These are phyloP conservation scores for Pseudogymnoascus sp. DNA, from an alignment of 2,329 filamentous ascomycete species.

Conservation along the genomic window DNA sequence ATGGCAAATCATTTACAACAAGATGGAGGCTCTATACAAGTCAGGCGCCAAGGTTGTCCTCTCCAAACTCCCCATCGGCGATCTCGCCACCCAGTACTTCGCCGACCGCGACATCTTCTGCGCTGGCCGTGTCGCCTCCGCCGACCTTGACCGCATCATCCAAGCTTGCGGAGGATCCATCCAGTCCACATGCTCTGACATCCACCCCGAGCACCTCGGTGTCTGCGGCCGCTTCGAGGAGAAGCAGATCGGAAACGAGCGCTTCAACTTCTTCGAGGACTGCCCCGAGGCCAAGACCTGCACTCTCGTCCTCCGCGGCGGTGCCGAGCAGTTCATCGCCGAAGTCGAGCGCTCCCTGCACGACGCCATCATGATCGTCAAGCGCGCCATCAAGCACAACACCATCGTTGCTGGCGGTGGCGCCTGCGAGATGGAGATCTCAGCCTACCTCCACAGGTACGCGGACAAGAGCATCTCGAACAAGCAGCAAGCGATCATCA, in stretches of 20 bases:
- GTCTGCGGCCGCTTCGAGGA: slow-evolving; percentile 89
- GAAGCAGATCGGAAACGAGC: slow-evolving; percentile 92
- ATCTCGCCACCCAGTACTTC: slow-evolving; percentile 95
- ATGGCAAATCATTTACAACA: slow-evolving; percentile 99
- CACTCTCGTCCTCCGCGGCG: slow-evolving; percentile 88
- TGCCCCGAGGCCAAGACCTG: slow-evolving; percentile 95
- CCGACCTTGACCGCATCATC: slow-evolving; percentile 93
- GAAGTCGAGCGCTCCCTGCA: slow-evolving; percentile 96
- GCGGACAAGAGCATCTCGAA: slow-evolving; percentile 87
- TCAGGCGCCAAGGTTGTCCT: slow-evolving; percentile 96
- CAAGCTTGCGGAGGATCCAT: slow-evolving; percentile 87
- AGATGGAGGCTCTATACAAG: slow-evolving; percentile 89
- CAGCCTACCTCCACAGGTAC: slow-evolving; percentile 83
- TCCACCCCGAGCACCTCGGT: slow-evolving; percentile 79
- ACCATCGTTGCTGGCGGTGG: slow-evolving; percentile 93
- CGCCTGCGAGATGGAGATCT: slow-evolving; percentile 93
- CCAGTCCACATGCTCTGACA: slow-evolving; percentile 96
- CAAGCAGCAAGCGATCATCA: slow-evolving; percentile 97
- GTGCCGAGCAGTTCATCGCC: slow-evolving; percentile 97
- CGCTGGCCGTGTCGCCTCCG: slow-evolving; percentile 81
- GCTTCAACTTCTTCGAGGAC: slow-evolving; percentile 97
- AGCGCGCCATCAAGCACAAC: slow-evolving; percentile 91
- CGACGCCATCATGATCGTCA: slow-evolving; percentile 99
- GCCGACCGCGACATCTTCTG: slow-evolving; percentile 98
- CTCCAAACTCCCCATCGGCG: slow-evolving; percentile 93